Evolutionary conservation across 2,329 filamentous ascomycete species (phyloP), one percentile per base, ranked within the genome.

Genomic region (Ophiostoma piceae): DNA sequence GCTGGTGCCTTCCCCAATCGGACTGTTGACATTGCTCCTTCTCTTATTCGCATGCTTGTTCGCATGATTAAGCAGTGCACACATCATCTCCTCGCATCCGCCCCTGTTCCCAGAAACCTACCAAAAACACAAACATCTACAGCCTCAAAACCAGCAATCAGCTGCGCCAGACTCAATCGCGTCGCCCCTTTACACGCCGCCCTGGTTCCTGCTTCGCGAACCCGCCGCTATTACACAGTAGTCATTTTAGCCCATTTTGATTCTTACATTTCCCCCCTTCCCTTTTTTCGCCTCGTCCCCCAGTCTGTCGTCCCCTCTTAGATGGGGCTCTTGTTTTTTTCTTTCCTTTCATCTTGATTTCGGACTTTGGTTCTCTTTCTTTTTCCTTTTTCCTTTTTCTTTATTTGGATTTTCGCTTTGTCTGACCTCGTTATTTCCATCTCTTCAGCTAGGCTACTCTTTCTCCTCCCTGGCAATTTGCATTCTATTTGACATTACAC

Each of bases 351-450:
- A n/a, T 37, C 35, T 65, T 65, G 35, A 22, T 62, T 62, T 65
- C 22, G 51, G 22, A 26, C 57, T 32, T 64, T 37, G 14, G 60
- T 32, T 29, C 14, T 35, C 9, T n/a, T 32, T 29, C 29, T 37
- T 62, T 26, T 14, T 75, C 72, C 41, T 37, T 37, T 43, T 66
- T 41, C 60, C 32, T 47, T 62, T 47, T 60, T 43, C 37, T 26
- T 66, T 41, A 41, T 66, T 66, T 66, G n/a, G 64, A 66, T 66
- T 43, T 54, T 64, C 19, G 51, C 35, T 51, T 65, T 35, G 65
- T 57, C 22, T 65, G 16, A 35, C 68, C 43, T 19, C 22, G 43
- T 35, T 72, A 74, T 72, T 71, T 72, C 73, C 74, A 74, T 35
- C 35, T 29, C 5, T 68, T 32, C 26, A 62, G 26, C 26, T 22